Conservation (phyloP, 306 rosid species). For the barrel medic (Medicago truncatula) region DNA sequence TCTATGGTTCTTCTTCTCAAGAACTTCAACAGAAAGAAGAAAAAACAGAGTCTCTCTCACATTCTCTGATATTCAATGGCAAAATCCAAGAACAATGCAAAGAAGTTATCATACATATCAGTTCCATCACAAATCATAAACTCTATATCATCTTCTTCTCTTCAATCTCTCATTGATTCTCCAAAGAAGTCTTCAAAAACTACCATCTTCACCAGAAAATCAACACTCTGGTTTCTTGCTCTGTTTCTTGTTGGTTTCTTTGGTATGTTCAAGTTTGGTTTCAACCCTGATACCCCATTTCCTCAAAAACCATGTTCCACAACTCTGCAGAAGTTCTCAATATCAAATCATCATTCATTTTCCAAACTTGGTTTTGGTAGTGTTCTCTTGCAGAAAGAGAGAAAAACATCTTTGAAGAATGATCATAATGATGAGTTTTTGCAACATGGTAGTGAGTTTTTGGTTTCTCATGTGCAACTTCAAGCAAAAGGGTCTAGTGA, state of each 20-base stretch:
- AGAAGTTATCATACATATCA: slow-evolving; percentile 77
- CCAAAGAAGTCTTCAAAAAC: slow-evolving; percentile 77
- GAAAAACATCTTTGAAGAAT: neutral
- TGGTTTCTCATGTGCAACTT: slow-evolving; percentile 38
- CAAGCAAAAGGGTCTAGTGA: slow-evolving; percentile 46
- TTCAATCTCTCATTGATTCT: slow-evolving; percentile 79
- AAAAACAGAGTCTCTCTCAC: neutral
- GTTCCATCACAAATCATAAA: slow-evolving; percentile 96
- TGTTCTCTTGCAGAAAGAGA: neutral
- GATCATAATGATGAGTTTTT: slow-evolving; percentile 38
- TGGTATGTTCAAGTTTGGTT: slow-evolving; percentile 68
- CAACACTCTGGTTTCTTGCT: slow-evolving; percentile 60
- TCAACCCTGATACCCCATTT: slow-evolving; percentile 52
- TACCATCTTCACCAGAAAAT: slow-evolving; percentile 47
- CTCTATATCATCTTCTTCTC: slow-evolving; percentile 81
- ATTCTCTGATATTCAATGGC: slow-evolving; percentile 56
- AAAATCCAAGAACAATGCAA: slow-evolving; percentile 65
- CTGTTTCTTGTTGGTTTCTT: slow-evolving; percentile 65
- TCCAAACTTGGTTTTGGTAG: slow-evolving; percentile 36
- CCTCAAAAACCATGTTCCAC: slow-evolving; percentile 63
- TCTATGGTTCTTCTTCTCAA: slow-evolving; percentile 14
- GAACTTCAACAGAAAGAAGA: neutral
- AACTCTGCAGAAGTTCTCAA: slow-evolving; percentile 37
- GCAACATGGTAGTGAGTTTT: neutral
- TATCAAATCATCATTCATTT: slow-evolving; percentile 45